Evolutionary conservation across 768 basidiomycete genomes (phyloP).

Genomic region (Termitomyces sp.): DNA sequence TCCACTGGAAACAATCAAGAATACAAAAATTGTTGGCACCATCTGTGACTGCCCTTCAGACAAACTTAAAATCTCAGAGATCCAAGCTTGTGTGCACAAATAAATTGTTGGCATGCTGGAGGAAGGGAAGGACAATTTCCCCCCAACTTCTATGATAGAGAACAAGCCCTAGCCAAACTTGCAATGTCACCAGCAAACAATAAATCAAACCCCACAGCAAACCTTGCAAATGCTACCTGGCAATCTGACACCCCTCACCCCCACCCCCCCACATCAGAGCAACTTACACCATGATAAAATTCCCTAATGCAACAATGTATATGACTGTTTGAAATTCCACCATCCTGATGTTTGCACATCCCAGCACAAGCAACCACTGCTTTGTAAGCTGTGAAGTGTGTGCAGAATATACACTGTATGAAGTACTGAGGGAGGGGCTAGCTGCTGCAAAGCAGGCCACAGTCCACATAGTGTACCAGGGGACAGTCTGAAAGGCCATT

Average conservation of each 20-base stretch:
- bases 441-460: background rate
- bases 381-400: background rate
- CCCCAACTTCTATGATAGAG: background rate
- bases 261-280: too few relatives aligned
- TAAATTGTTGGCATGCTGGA: slow-evolving; percentile 6
- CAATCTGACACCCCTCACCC: too few relatives aligned
- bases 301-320: too few relatives aligned
- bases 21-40: too few relatives aligned
- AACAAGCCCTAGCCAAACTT: background rate
- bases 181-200: background rate
- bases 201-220: background rate
- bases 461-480: background rate
- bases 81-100: slow-evolving; percentile 1
- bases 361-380: background rate
- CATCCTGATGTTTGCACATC: too few relatives aligned
- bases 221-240: background rate
- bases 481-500: background rate
- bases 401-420: background rate
- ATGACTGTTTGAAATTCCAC: too few relatives aligned
- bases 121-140: slow-evolving; percentile 7
- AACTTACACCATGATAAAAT: too few relatives aligned
- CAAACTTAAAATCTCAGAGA: background rate
- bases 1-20: too few relatives aligned
- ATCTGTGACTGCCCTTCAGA: background rate
- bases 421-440: background rate